Evolutionary conservation across 2,329 filamentous ascomycete genomes (phyloP), one percentile per base, ranked within the genome.

Genomic region (Aspergillus ruber): DNA sequence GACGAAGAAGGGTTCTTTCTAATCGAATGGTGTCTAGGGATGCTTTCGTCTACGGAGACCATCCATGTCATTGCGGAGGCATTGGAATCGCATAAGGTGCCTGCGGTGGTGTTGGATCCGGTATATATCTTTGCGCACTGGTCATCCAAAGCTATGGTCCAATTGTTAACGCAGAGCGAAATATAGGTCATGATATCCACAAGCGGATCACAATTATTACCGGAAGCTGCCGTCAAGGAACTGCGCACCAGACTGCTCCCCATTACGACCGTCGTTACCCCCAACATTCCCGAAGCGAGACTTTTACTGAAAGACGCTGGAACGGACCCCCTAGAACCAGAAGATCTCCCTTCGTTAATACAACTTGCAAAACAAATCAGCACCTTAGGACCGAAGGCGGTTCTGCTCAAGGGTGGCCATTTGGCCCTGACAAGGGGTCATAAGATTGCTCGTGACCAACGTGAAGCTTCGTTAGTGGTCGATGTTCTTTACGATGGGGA

Each of bases 391-490:
- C 84, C 90, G 0, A 79, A 80, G 54, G 90, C 85, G 72, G 86
- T 96, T 25, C 77, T 97, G 8, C 74, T 96, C 49, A 97, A 97
- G 69, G 91, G 91, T 38, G 91, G 91, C 0, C 93, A 97, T 69
- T 68, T 85, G n/a, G 90, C 91, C 1, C 79, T 97, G 53, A 83
- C 77, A 4, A 76, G 73, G 43, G 79, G 85, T 42, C 75, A 82
- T 18, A 74, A 73, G 5, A 77, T 79, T 0, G 84, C 88, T 0
- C 73, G 69, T 40, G 71, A 65, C 0, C 74, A 81, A 1, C 75
- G 75, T 6, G 82, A 90, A 44, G 80, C 74, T 43, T 72, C 82
- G 21, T 59, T 86, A 2, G 82, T 96, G 1, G 77, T 94, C 23
- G 88, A 97, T 62, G 77, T 96, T 3, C 76, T 95, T 4, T 81